Evolutionary conservation across 1,284 basidiomycete genomes (phyloP).

Genomic region (Ceratobasidium sp.): DNA sequence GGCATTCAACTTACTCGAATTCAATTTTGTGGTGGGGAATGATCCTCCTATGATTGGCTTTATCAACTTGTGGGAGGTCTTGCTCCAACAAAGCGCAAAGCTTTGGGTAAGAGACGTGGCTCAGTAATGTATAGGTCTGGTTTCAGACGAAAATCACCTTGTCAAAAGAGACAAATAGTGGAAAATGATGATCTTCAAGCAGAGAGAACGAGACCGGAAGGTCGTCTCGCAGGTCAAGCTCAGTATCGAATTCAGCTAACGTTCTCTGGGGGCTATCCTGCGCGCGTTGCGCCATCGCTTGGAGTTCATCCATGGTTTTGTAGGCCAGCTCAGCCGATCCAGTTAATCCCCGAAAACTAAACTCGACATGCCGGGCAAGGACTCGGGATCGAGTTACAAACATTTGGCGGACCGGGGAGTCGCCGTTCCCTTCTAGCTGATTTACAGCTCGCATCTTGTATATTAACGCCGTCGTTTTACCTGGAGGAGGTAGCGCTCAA

Average conservation of each 20-base stretch:
- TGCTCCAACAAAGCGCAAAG: not conserved
- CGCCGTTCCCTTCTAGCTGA: not conserved
- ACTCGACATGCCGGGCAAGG: not conserved
- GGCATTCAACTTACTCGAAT: not conserved
- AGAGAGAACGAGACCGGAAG: not conserved
- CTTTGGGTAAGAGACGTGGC: not conserved
- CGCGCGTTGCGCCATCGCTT: not conserved
- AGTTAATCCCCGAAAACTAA: not conserved
- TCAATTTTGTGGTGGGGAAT: not conserved
- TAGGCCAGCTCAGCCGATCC: not conserved
- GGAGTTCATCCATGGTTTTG: not conserved
- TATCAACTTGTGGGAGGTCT: constrained; percentile 23
- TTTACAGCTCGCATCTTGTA: constrained; percentile 12
- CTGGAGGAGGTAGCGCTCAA: not conserved
- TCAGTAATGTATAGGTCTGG: not conserved
- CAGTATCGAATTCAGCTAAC: not conserved
- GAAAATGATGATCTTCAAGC: constrained; percentile 13
- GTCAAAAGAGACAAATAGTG: constrained; percentile 16
- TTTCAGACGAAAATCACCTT: not conserved
- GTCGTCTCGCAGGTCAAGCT: not conserved
- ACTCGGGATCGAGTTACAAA: constrained; percentile 7
- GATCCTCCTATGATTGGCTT: not conserved
- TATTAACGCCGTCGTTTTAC: constrained; percentile 1
- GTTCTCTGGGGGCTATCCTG: not conserved
- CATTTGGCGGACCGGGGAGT: not conserved